Percentiles rank a stretch among this genome's conserved stretches.
Evolutionary conservation across 2,329 filamentous ascomycete genomes (phyloP).

Genomic region (Ascochyta lentis): DNA sequence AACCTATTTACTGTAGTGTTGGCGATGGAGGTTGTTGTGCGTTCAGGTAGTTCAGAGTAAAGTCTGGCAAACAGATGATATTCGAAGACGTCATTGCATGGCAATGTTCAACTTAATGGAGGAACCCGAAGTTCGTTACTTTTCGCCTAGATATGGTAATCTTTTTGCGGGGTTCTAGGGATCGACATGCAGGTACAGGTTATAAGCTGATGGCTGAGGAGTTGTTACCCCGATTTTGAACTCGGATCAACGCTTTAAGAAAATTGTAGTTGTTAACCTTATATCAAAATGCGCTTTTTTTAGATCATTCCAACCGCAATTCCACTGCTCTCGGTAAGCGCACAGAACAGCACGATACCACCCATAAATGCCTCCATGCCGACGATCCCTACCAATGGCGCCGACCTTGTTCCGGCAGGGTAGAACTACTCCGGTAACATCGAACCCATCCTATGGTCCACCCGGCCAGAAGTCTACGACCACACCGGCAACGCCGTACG

Average conservation of each 20-base stretch:
- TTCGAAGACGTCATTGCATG: slow-evolving; percentile 1
- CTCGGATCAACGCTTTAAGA: neutral
- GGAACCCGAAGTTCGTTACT: neutral
- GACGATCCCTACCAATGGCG: slow-evolving; percentile 11
- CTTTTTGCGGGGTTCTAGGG: slow-evolving; percentile 2
- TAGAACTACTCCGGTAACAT: slow-evolving; percentile 19
- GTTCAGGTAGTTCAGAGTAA: neutral
- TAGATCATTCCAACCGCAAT: neutral
- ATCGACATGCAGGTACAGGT: slow-evolving; percentile 8
- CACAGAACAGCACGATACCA: slow-evolving; percentile 6
- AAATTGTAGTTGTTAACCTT: neutral
- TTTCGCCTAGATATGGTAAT: neutral
- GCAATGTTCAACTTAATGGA: slow-evolving; percentile 1
- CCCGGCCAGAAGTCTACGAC: slow-evolving; percentile 19
- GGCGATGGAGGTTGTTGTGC: neutral
- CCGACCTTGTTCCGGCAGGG: slow-evolving; percentile 8
- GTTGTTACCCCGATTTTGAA: neutral
- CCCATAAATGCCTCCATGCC: slow-evolving; percentile 6
- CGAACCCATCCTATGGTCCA: slow-evolving; percentile 13
- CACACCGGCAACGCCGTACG: slow-evolving; percentile 17
- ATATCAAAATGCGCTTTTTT: neutral
- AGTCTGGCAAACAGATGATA: neutral
- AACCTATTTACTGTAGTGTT: too few species aligned
- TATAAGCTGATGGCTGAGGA: neutral
- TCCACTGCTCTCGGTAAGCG: neutral